Evolutionary conservation across 176 grass and related monocot genomes (phyloP).

Genomic region (Bromus sterilis): DNA sequence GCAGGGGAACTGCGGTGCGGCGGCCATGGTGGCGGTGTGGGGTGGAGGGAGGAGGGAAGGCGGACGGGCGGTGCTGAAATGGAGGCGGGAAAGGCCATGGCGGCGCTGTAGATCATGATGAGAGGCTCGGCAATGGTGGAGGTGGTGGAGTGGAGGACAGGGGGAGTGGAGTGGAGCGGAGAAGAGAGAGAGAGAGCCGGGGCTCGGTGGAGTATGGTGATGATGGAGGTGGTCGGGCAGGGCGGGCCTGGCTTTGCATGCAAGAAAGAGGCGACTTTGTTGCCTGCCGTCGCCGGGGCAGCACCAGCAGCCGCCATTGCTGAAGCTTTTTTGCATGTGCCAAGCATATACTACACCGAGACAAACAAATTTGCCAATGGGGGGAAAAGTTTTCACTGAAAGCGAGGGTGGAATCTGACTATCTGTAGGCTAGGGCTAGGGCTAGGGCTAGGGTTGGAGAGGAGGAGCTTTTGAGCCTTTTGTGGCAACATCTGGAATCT

Average conservation of each 20-base stretch:
- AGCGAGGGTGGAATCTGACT: not conserved
- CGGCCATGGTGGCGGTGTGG: constrained; percentile 6
- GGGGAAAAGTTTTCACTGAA: not conserved
- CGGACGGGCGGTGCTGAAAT: constrained; percentile 31
- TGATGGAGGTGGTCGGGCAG: not conserved
- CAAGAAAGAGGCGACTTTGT: not conserved
- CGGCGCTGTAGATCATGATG: constrained; percentile 49
- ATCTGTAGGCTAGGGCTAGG: too few species aligned
- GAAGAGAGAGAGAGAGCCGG: constrained; percentile 1
- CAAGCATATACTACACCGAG: not conserved
- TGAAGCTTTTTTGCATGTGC: constrained; percentile 3
- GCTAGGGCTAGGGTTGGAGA: too few species aligned
- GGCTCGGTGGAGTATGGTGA: constrained; percentile 5
- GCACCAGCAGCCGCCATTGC: constrained; percentile 12
- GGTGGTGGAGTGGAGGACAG: constrained; percentile 19
- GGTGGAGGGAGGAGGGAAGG: not conserved
- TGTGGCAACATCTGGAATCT: not conserved
- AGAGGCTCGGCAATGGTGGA: constrained; percentile 6
- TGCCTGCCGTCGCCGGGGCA: not conserved
- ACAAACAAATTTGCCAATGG: not conserved
- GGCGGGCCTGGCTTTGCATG: constrained; percentile 13
- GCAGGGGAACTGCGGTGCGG: not conserved
- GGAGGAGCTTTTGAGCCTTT: constrained; percentile 5
- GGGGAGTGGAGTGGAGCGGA: constrained; percentile 14
- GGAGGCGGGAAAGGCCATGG: constrained; percentile 35